These are phyloP conservation scores for Copromyces sp. DNA, from an alignment of 495 filamentous ascomycete genomes.

Conservation along the genomic window DNA sequence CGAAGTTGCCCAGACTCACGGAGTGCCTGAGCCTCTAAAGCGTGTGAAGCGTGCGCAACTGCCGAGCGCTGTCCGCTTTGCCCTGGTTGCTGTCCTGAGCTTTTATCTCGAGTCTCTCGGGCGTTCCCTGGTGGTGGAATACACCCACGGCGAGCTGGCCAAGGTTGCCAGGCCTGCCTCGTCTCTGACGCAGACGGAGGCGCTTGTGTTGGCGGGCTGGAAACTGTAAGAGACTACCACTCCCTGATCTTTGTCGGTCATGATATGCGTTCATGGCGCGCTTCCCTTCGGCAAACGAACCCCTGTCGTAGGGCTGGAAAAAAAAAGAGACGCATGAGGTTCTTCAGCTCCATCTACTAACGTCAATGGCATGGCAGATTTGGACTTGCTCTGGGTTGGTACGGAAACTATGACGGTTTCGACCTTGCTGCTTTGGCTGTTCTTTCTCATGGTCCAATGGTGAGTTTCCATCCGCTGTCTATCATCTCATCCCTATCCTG, in stretches of 20 bases:
- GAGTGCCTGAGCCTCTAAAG: not conserved
- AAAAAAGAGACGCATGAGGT: constrained; percentile 1
- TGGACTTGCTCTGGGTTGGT: constrained; percentile 63
- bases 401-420: constrained; percentile 56
- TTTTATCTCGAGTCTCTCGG: constrained; percentile 47
- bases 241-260: not conserved
- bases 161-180: constrained; percentile 50
- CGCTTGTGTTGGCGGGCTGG: constrained; percentile 54
- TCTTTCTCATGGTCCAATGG: constrained; percentile 59
- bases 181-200: constrained; percentile 49
- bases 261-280: not conserved
- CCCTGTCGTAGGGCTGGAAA: constrained; percentile 11
- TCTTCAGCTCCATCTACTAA: constrained; percentile 23
- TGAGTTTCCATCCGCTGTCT: constrained; percentile 21
- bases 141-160: constrained; percentile 46
- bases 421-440: constrained; percentile 60
- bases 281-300: not conserved
- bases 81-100: constrained; percentile 53
- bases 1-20: not conserved
- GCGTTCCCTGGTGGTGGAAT: constrained; percentile 42
- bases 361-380: constrained; percentile 30
- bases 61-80: constrained; percentile 48
- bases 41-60: constrained; percentile 23
- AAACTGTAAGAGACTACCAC: constrained; percentile 36
- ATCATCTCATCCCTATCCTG: not conserved